A percentile compares a stretch with the other conserved stretches of the same genome.
Conservation (phyloP, 768 basidiomycete species). For the Leccinellum luteum region DNA sequence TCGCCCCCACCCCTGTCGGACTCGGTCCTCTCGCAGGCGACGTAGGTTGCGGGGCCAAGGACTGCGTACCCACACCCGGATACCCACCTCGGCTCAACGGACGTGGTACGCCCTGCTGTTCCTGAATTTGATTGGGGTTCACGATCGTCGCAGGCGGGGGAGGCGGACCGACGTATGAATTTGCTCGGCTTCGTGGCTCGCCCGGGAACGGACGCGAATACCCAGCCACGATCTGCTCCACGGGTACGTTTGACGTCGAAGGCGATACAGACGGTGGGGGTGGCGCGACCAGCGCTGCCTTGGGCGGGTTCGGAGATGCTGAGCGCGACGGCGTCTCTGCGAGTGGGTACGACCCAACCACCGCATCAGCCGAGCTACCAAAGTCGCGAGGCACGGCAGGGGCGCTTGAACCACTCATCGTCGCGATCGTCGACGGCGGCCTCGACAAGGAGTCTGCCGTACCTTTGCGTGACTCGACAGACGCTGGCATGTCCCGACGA, state of each 20-base stretch:
- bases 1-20: constrained; percentile 7
- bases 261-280: constrained; percentile 52
- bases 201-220: constrained; percentile 90
- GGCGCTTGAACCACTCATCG: not conserved
- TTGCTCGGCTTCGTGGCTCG: constrained; percentile 60
- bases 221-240: constrained; percentile 69
- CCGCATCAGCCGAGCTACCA: constrained; percentile 67
- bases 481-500: constrained; percentile 23
- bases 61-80: constrained; percentile 79
- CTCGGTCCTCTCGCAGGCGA: constrained; percentile 44
- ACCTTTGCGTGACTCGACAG: constrained; percentile 25
- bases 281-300: constrained; percentile 75
- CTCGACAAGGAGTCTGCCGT: constrained; percentile 23
- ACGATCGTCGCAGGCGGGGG: constrained; percentile 13
- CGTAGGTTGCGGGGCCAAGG: constrained; percentile 60
- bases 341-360: constrained; percentile 77
- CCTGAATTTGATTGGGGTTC: constrained; percentile 23
- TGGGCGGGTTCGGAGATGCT: constrained; percentile 68
- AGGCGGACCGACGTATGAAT: constrained; percentile 40
- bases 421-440: constrained; percentile 25
- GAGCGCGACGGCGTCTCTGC: constrained; percentile 55
- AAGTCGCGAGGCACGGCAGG: constrained; percentile 50
- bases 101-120: constrained; percentile 41
- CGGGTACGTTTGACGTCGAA: constrained; percentile 42
- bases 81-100: constrained; percentile 66